Evolutionary conservation across 2,329 filamentous ascomycete species (phyloP).

Genomic region (Ascochyta clinopodiicola): DNA sequence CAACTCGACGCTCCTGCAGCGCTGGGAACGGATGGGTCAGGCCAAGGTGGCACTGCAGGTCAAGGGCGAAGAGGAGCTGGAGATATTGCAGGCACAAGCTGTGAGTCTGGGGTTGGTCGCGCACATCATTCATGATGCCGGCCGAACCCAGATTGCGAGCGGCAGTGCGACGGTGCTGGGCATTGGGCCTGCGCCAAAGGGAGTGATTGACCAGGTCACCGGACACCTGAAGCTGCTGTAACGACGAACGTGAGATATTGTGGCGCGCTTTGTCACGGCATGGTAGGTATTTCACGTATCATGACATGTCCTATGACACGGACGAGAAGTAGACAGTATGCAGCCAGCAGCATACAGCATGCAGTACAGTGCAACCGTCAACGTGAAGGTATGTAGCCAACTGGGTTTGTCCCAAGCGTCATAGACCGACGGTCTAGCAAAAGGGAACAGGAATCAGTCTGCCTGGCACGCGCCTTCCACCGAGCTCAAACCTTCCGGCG

Average conservation of each 20-base stretch:
- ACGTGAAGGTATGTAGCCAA: constrained; percentile 69
- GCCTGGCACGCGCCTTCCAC: constrained; percentile 44
- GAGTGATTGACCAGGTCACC: constrained; percentile 84
- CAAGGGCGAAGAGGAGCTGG: constrained; percentile 79
- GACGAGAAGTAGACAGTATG: no score
- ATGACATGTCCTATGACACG: no score
- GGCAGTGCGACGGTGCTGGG: constrained; percentile 93
- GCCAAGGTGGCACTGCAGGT: constrained; percentile 92
- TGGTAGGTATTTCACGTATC: no score
- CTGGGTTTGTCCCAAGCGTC: constrained; percentile 87
- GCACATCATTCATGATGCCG: constrained; percentile 92
- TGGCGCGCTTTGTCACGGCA: no score
- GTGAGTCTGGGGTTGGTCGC: constrained; percentile 84
- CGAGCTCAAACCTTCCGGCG: constrained; percentile 48
- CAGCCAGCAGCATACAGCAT: background rate
- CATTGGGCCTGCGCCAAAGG: constrained; percentile 75
- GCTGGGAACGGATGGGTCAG: constrained; percentile 87
- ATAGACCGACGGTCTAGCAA: constrained; percentile 87
- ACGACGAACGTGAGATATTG: background rate
- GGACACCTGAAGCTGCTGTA: constrained; percentile 83
- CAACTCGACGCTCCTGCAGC: constrained; percentile 70
- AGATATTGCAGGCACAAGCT: constrained; percentile 80
- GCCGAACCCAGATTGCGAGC: constrained; percentile 92
- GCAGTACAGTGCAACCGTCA: background rate
- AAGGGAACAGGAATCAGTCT: constrained; percentile 65